Percentiles rank a stretch among this genome's conserved stretches.
Evolutionary conservation across 23 red algal genomes (phyloP).

Genomic region (Chondrus crispus): DNA sequence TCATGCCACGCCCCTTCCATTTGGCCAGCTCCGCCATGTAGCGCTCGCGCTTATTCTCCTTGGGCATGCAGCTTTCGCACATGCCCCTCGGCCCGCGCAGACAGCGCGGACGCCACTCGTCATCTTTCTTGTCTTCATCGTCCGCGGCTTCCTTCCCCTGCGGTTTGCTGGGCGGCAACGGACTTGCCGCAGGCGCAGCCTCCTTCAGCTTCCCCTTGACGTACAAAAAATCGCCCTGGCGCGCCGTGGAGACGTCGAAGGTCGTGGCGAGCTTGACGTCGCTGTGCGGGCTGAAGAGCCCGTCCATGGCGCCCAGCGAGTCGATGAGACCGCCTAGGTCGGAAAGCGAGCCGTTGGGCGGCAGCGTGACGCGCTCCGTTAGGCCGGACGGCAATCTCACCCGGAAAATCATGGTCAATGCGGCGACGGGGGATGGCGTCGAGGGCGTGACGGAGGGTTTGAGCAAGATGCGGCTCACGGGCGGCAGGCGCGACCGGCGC

Average conservation of each 20-base stretch:
- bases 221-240: constrained; percentile 69
- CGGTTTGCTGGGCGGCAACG: background rate
- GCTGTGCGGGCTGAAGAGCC: constrained; percentile 36
- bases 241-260: constrained; percentile 21
- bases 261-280: constrained; percentile 28
- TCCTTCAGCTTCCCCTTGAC: no score
- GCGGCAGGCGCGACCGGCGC: no score
- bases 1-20: constrained; percentile 62
- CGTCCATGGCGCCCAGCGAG: background rate
- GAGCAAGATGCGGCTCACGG: no score
- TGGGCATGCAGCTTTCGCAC: constrained; percentile 87
- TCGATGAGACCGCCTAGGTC: constrained; percentile 33
- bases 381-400: constrained; percentile 63
- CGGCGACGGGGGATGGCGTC: no score
- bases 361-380: constrained; percentile 38
- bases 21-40: constrained; percentile 62
- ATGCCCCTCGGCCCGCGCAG: constrained; percentile 76
- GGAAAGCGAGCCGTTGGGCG: background rate
- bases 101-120: no score
- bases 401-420: constrained; percentile 54
- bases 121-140: no score
- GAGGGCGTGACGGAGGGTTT: background rate
- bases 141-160: background rate
- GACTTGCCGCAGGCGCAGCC: background rate
- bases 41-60: constrained; percentile 71